Conservation (phyloP, 345 rosid genomes). For the Eucalyptus curtisii region DNA sequence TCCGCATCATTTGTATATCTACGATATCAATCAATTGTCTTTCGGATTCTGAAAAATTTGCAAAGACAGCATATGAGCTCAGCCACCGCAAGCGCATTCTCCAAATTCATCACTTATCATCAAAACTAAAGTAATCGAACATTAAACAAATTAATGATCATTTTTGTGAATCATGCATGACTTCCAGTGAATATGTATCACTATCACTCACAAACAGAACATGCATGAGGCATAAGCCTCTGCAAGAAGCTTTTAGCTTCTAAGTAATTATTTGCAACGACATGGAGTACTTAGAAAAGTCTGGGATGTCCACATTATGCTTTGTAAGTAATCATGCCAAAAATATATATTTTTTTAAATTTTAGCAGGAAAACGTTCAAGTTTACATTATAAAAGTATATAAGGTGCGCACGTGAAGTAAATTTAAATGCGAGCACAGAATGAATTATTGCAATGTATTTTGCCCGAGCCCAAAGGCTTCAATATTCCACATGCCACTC, state of each 20-base stretch:
- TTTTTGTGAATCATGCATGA: not conserved
- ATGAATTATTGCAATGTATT: not conserved
- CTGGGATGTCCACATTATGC: not conserved
- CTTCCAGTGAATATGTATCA: not conserved
- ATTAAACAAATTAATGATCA: not conserved
- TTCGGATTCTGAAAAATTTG: conserved; percentile 16
- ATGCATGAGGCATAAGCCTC: not conserved
- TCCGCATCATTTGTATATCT: conserved; percentile 9
- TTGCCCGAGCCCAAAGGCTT: not conserved
- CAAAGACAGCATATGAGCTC: not conserved
- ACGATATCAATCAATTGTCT: conserved; percentile 27
- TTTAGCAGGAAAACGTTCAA: not conserved
- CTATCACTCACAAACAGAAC: not conserved
- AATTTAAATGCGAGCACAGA: not conserved
- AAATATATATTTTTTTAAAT: not conserved
- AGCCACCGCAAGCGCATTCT: not conserved
- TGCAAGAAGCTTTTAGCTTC: not conserved
- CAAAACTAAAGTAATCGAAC: not conserved
- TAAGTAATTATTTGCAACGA: not conserved
- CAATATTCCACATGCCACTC: not conserved
- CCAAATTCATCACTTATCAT: not conserved
- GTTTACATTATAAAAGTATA: not conserved
- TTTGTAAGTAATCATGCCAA: not conserved
- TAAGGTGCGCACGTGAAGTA: not conserved
- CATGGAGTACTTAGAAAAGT: not conserved